Evolutionary conservation across 805 yeast species (phyloP), one percentile per base, ranked within the genome.

Genomic region (Millerozyma miso): DNA sequence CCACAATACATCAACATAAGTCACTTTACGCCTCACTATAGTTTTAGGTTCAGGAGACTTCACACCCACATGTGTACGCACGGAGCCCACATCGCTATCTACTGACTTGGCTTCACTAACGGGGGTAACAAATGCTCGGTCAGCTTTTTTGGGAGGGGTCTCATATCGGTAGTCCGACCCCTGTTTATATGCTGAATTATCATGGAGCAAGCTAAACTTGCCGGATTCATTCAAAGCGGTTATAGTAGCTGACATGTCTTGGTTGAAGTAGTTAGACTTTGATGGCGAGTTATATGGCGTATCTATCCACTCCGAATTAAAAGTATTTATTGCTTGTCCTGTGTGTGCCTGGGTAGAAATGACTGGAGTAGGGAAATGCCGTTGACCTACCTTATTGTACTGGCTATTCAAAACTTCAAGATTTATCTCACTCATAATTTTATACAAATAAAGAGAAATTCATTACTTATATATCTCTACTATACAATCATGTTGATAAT

Each of bases 1-100:
- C 62, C 81, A 72, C 40, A 80, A 62, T 4, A 82, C 65, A 37
- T 76, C 81, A 53, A 71, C 59, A 10, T 51, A 20, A 5, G 52
- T 42, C 5, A 63, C 56, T 2, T 41, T 41, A 13, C 35, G 43
- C 18, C 33, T 26, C 4, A 17, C 14, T 13, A 32, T 33, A 15
- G 40, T 17, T 10, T 17, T 35, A 13, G 23, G 36, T 8, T 39
- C 26, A 17, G 35, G 26, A 14, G 40, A 12, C 33, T 20, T 19
- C 31, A 19, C 7, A 23, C 17, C 4, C 39, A 17, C 37, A 18
- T 18, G 38, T 17, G 33, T 33, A 16, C 33, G 33, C 16, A 23
- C 29, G 10, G 18, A 43, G 36, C 13, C 14, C 33, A 16, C 18
- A 3, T 17, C 37, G 35, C 16, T 31, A 18, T 12, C 29, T 4